These are phyloP conservation scores for Naegleria lovaniensis DNA, from an alignment of 208 protist species.

Conservation along the genomic window DNA sequence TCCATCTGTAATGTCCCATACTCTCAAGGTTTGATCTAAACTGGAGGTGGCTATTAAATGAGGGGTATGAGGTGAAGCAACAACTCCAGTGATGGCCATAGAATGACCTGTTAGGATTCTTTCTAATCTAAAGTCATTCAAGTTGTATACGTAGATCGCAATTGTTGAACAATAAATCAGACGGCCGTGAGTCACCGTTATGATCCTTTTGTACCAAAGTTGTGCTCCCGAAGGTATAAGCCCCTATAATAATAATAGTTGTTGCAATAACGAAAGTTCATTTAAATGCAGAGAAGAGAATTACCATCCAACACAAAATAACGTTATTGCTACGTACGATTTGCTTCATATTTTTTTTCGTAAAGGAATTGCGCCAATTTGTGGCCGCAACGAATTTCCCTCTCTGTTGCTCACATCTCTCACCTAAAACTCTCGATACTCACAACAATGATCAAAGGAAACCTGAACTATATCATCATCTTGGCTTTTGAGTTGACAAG, in stretches of 20 bases:
- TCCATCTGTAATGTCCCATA: slow-evolving; percentile 2
- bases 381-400: too few relatives aligned
- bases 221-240: slow-evolving; percentile 21
- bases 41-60: not conserved
- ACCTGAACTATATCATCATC: not conserved
- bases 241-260: slow-evolving; percentile 6
- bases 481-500: not conserved
- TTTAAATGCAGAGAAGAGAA: not conserved
- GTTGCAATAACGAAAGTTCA: not conserved
- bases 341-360: slow-evolving; percentile 9
- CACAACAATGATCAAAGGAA: not conserved
- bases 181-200: not conserved
- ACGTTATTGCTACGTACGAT: not conserved
- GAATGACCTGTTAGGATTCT: slow-evolving; percentile 20
- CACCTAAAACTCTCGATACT: not conserved
- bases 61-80: not conserved
- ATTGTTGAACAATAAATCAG: slow-evolving; percentile 21
- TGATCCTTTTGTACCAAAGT: slow-evolving; percentile 7
- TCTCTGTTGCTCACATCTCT: too few relatives aligned
- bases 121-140: not conserved
- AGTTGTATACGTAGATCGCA: not conserved
- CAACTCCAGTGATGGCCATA: not conserved
- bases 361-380: too few relatives aligned
- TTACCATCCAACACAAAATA: not conserved
- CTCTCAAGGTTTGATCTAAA: not conserved